Evolutionary conservation across 1,284 basidiomycete genomes (phyloP), one percentile per base, ranked within the genome.

Genomic region (Boletus sp.): DNA sequence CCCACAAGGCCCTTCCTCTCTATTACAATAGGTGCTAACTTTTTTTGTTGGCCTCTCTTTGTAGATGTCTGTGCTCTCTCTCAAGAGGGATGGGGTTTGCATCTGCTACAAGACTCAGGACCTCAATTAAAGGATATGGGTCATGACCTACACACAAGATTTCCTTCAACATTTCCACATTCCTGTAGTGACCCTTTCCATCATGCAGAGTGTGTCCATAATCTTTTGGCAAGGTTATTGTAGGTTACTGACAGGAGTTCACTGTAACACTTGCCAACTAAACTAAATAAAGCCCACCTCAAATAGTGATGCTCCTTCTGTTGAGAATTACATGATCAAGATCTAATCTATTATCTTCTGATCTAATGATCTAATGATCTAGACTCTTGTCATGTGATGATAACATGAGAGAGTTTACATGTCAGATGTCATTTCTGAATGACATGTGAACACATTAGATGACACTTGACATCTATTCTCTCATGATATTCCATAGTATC

Each of bases 261-360:
- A 60, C 17, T 65, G 53, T 46, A 51, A 49, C 46, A 52, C 44
- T 51, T 50, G 40, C 33, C 46, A 31, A 27, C 30, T n/a, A 17
- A 40, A 59, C 46, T 38, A 14, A 52, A 58, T 48, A 54, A 59
- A 55, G 30, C 68, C 59, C 48, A 72, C 69, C 67, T 70, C 66
- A 25, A 70, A 71, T 8, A 70, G 50, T n/a, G 70, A 72, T 56
- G 49, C 59, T 35, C 66, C 68, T 46, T 70, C 68, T n/a, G n/a
- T n/a, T n/a, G n/a, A n/a, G n/a, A n/a, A n/a, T n/a, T n/a, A n/a
- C n/a, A n/a, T n/a, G n/a, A n/a, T n/a, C n/a, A n/a, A n/a, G n/a
- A n/a, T n/a, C n/a, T n/a, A n/a, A n/a, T n/a, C n/a, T n/a, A n/a
- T n/a, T n/a, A n/a, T n/a, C n/a, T n/a, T n/a, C n/a, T n/a, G n/a